A percentile compares a stretch with the other conserved stretches of the same genome.
Evolutionary conservation across 1,284 basidiomycete species (phyloP).

Genomic region (Moesziomyces parantarcticus): DNA sequence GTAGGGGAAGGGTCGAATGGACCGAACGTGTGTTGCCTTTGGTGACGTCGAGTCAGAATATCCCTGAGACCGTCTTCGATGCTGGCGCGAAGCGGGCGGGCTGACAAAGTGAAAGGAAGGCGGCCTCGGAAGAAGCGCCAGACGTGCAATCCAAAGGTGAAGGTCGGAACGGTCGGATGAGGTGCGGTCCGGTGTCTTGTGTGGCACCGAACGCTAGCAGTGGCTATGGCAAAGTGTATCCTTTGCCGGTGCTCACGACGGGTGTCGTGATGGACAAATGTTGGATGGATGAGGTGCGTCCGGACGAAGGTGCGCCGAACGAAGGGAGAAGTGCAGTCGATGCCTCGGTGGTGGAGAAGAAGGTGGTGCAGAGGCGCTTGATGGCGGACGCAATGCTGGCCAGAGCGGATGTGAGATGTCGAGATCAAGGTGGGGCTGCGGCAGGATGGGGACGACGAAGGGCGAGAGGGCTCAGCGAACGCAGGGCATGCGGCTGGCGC

Average conservation of each 20-base stretch:
- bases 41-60: slow-evolving; percentile 24
- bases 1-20: not conserved
- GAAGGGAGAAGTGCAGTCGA: no score
- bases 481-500: no score
- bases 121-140: slow-evolving; percentile 1
- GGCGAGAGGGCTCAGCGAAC: not conserved
- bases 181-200: not conserved
- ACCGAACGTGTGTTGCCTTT: slow-evolving; percentile 3
- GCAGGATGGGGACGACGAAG: not conserved
- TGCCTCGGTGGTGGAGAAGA: not conserved
- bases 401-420: not conserved
- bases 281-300: not conserved
- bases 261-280: not conserved
- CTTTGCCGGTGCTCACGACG: no score
- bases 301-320: not conserved
- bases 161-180: not conserved
- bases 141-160: slow-evolving; percentile 2
- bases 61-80: slow-evolving; percentile 15
- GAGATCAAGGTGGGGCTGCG: not conserved
- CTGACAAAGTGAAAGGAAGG: slow-evolving; percentile 13
- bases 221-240: no score
- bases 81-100: slow-evolving; percentile 17
- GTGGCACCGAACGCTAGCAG: not conserved
- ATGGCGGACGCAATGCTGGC: not conserved
- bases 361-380: no score